Base-by-base conservation (phyloP, 2,329 filamentous ascomycete genomes). In the Colletotrichum sp. region DNA sequence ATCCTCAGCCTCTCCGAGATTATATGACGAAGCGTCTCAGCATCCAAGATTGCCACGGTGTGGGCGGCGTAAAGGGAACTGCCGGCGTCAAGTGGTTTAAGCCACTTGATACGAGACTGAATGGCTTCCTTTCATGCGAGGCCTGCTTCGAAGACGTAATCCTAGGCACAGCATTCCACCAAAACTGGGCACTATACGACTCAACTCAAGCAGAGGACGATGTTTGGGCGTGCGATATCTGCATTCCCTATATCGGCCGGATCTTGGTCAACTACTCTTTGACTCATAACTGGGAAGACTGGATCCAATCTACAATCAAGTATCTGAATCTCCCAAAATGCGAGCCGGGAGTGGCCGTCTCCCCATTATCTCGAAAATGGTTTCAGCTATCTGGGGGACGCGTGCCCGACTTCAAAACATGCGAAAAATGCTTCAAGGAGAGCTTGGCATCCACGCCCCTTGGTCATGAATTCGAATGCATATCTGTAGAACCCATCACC, bases 351-450 rank as follows among this genome's bases (percentile, higher is more conserved):
- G 77, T 79, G n/a, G 75, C 78, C 0, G 73, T 81, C 1, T 75
- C 77, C 18, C 73, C 80, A 1, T 80, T 79, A 13, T 77, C 73
- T 3, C 76, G 79, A 1, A 79, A 74, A 7, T 86, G 84, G 83
- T 80, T 81, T 5, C 30, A 5, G 0, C 4, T 80, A 0, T 79
- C 80, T 0, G 78, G 77, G 2, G 75, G 65, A 12, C 39, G 8
- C 8, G 80, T 84, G 4, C 75, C 82, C 2, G 76, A 79, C 2
- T 59, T 86, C 59, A 75, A 77, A 6, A 77, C 83, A 1, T 86
- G 85, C 67, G 82, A 85, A 60, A 72, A 82, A 2, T 86, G 85
- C 26, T 85, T 82, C 71, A 71, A 85, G 13, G 84, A 86, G 21
- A 81, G 79, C 15, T n/a, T 85, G 8, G 81, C 79, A 0, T 59